Percentiles rank a stretch among this genome's conserved stretches.
Evolutionary conservation across 164 flowering plant species (phyloP).

Genomic region (Nelumbo lutea): DNA sequence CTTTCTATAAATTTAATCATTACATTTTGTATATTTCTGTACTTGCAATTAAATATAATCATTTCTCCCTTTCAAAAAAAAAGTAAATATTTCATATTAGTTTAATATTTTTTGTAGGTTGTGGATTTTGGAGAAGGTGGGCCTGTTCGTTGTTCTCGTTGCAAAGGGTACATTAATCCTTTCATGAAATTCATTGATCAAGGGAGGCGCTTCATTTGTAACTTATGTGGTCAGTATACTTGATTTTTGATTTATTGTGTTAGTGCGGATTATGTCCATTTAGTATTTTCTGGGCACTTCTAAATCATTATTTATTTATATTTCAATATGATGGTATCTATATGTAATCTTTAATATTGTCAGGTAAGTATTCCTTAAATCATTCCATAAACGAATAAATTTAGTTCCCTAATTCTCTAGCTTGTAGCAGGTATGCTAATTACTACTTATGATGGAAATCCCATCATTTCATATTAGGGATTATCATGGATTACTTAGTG

Average conservation of each 20-base stretch:
- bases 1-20: no score
- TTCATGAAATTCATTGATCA: slow-evolving; percentile 97
- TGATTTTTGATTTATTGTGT: slow-evolving; percentile 3
- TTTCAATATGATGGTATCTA: not conserved
- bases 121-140: slow-evolving; percentile 98
- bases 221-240: slow-evolving; percentile 78
- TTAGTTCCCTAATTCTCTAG: not conserved
- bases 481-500: not conserved
- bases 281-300: not conserved
- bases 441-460: not conserved
- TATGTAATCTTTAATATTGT: no score
- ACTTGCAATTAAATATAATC: no score
- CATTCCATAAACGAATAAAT: no score
- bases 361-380: no score
- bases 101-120: slow-evolving; percentile 37
- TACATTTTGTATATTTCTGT: no score
- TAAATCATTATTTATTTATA: not conserved
- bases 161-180: slow-evolving; percentile 96
- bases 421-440: not conserved
- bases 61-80: not conserved
- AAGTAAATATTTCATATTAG: not conserved
- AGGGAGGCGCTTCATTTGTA: slow-evolving; percentile 89
- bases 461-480: not conserved
- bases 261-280: not conserved
- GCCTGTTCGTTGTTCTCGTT: slow-evolving; percentile 96